Evolutionary conservation across 176 grass and related monocot species (phyloP).

Genomic region (Olyra latifolia): DNA sequence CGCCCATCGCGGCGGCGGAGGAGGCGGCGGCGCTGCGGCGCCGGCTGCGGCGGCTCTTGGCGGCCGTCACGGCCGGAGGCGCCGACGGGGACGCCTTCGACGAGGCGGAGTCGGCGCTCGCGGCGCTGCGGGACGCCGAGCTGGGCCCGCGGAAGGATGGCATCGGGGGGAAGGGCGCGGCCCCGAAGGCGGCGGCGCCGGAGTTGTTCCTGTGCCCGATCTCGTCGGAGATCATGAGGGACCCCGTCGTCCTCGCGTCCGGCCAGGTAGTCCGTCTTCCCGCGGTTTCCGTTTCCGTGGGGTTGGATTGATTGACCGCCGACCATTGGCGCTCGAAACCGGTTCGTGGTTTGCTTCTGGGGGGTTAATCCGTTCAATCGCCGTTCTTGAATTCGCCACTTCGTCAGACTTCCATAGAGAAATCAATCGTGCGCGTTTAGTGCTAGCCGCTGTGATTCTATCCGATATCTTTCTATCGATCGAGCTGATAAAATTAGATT

Average conservation of each 20-base stretch:
- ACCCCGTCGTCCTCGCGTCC: slow-evolving; percentile 75
- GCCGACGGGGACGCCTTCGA: slow-evolving; percentile 46
- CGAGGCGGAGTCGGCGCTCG: slow-evolving; percentile 49
- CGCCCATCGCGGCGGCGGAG: slow-evolving; percentile 34
- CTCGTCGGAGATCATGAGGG: slow-evolving; percentile 75
- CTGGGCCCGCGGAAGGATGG: slow-evolving; percentile 32
- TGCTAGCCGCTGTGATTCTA: not conserved
- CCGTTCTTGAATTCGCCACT: not conserved
- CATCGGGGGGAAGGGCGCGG: not conserved
- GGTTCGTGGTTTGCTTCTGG: not conserved
- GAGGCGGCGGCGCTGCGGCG: slow-evolving; percentile 44
- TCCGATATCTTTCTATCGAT: not conserved
- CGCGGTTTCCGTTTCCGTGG: not conserved
- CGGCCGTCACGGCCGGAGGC: slow-evolving; percentile 39
- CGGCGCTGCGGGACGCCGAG: slow-evolving; percentile 44
- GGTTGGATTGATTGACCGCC: not conserved
- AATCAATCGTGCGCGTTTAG: not conserved
- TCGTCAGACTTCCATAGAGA: not conserved
- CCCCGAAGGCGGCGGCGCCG: slow-evolving; percentile 27
- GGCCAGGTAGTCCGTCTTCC: slow-evolving; percentile 50
- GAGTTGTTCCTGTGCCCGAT: slow-evolving; percentile 77
- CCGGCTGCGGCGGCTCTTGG: slow-evolving; percentile 47
- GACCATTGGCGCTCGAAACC: not conserved
- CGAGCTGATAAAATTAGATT: not conserved
- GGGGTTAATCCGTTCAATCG: not conserved